Percentiles rank a stretch among this genome's conserved stretches.
phyloP scores from a whole-genome alignment of 1,139 yeast species.

The Arxiozyma bovina region DNA sequence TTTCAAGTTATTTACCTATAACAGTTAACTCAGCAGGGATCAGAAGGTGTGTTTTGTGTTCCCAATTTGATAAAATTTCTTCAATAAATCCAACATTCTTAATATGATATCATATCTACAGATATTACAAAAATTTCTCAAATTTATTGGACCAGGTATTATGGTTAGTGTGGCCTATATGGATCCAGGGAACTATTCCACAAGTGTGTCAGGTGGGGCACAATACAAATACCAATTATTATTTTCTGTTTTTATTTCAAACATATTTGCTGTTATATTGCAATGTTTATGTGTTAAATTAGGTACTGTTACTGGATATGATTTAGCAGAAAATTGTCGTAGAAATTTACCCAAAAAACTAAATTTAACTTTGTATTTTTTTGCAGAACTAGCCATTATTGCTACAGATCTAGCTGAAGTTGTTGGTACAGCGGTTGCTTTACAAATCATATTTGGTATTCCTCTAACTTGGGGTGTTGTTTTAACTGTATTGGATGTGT shows the following conservation, averaged over 20 bases:
- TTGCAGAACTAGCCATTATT: conserved; percentile 73
- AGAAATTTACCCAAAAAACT: conserved; percentile 54
- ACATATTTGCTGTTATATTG: conserved; percentile 75
- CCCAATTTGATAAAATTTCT: background rate
- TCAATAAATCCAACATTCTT: background rate
- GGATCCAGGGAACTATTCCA: conserved; percentile 96
- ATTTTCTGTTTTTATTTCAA: conserved; percentile 72
- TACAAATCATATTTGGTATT: conserved; percentile 67
- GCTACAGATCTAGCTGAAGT: conserved; percentile 86
- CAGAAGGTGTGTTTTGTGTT: background rate
- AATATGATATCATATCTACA: background rate
- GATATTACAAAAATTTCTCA: conserved; percentile 20
- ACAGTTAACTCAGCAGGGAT: background rate
- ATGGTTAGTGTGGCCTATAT: conserved; percentile 94
- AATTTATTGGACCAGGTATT: conserved; percentile 84
- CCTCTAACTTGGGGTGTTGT: conserved; percentile 76
- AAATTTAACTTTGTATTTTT: conserved; percentile 48
- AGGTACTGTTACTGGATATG: conserved; percentile 76
- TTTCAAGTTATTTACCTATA: no score
- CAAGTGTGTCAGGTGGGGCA: conserved; percentile 91
- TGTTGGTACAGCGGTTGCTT: conserved; percentile 77
- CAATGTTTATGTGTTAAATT: conserved; percentile 72
- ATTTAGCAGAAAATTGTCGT: conserved; percentile 64
- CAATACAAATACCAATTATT: conserved; percentile 74
- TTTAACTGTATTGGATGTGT: conserved; percentile 74